Evolutionary conservation across 2,329 filamentous ascomycete genomes (phyloP).

Genomic region (Penicillium sp.): DNA sequence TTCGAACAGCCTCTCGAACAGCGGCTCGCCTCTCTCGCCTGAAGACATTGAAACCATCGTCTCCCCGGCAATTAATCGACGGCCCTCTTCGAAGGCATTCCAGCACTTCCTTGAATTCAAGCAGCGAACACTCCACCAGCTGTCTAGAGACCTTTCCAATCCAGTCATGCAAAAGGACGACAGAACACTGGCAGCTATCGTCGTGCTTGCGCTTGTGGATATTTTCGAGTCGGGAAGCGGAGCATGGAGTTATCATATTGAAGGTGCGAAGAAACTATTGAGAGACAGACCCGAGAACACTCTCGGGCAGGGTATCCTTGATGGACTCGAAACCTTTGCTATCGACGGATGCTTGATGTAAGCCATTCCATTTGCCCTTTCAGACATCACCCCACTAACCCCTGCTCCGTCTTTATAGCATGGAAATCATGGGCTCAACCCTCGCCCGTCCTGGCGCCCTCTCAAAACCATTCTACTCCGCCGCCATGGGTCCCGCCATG

Average conservation of each 20-base stretch:
- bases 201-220: slow-evolving; percentile 54
- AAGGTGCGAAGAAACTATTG: slow-evolving; percentile 53
- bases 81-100: slow-evolving; percentile 39
- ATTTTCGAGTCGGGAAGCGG: slow-evolving; percentile 54
- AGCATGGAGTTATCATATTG: slow-evolving; percentile 55
- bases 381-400: slow-evolving; percentile 4
- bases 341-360: slow-evolving; percentile 43
- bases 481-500: slow-evolving; percentile 37
- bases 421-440: slow-evolving; percentile 47
- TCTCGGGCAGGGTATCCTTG: slow-evolving; percentile 28
- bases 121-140: slow-evolving; percentile 49
- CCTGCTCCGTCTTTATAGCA: slow-evolving; percentile 21
- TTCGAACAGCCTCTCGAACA: slow-evolving; percentile 19
- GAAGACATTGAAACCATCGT: slow-evolving; percentile 34
- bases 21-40: slow-evolving; percentile 22
- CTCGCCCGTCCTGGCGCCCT: slow-evolving; percentile 43
- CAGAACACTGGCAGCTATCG: slow-evolving; percentile 48
- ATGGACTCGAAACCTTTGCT: slow-evolving; percentile 41
- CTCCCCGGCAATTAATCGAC: slow-evolving; percentile 33
- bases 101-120: slow-evolving; percentile 51
- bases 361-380: slow-evolving; percentile 8
- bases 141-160: slow-evolving; percentile 38
- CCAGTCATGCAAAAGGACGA: slow-evolving; percentile 42
- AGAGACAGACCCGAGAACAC: slow-evolving; percentile 34
- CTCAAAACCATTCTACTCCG: slow-evolving; percentile 42